Evolutionary conservation across 192 early-diverging fungal species (phyloP), one percentile per base, ranked within the genome.

Genomic region (Linnemannia schmuckeri): DNA sequence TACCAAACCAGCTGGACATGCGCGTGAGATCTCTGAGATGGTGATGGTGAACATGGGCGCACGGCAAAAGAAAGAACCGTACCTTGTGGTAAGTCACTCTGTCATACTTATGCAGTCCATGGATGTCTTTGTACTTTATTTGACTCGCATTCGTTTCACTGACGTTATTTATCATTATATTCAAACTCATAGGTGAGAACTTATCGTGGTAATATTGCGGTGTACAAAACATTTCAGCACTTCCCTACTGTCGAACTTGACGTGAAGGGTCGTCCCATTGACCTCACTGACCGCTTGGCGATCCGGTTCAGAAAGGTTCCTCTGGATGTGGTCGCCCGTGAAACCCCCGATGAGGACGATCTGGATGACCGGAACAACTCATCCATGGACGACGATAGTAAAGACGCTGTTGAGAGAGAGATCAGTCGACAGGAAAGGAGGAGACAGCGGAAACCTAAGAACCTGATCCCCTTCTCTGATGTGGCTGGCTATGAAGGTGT

Each of bases 401-500:
- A 63, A n/a, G 80, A 76, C 18, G 79, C 75, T 15, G 46, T 88
- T 44, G 87, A 90, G 66, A 27, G 78, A 63, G 81, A 89, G 33
- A 77, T 80, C 27, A 33, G 61, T 6, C 76, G 70, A 35, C 78
- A 78, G 46, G 81, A 70, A 30, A 71, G 83, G 75, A 79, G 74
- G 73, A 47, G 72, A 22, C 44, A 74, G 69, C 80, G 44, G 24
- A 83, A 82, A 27, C 33, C 76, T 12, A 76, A 38, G 46, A 66
- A 87, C 35, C 77, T 93, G 61, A 88, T 91, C 30, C 89, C 90
- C 1, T 93, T 93, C 70, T 81, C 80, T 6, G 90, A 92, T 78
- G 87, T 93, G 1, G 76, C 89, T 37, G 92, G 92, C 18, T 97
- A 94, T 88, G 82, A 92, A 0, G 96, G 96, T 13, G 90, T 97